Percentiles rank a stretch among this genome's conserved stretches.
These are phyloP conservation scores for Ustilago tritici DNA, from an alignment of 1,284 basidiomycete species.

Conservation along the genomic window DNA sequence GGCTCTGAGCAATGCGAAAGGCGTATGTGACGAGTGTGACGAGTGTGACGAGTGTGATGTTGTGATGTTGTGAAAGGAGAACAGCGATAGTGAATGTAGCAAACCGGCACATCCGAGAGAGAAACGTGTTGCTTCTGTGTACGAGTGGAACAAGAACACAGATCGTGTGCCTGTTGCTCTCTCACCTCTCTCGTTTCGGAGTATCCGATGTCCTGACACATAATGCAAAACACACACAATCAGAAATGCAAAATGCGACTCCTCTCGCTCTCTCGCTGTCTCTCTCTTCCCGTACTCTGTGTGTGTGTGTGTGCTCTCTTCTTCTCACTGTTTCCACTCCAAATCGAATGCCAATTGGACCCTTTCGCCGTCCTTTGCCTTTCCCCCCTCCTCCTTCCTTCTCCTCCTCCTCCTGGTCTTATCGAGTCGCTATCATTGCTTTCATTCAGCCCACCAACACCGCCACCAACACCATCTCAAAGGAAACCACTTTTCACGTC, in stretches of 20 bases:
- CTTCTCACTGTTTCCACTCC: background rate
- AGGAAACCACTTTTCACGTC: background rate
- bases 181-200: background rate
- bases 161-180: background rate
- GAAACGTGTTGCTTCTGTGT: background rate
- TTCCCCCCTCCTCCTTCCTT: background rate
- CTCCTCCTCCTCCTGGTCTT: background rate
- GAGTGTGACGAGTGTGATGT: background rate
- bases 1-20: background rate
- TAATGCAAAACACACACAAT: background rate
- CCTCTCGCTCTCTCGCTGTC: background rate
- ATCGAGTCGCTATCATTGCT: background rate
- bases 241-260: background rate
- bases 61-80: background rate
- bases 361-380: slow-evolving; percentile 2
- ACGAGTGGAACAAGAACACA: background rate
- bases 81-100: background rate
- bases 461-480: background rate
- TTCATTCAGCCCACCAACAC: background rate
- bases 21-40: background rate
- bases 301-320: background rate
- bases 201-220: slow-evolving; percentile 5
- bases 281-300: background rate
- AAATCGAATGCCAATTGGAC: slow-evolving; percentile 1
- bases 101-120: background rate